Base-by-base conservation (phyloP, 2,329 filamentous ascomycete genomes). In the Cryoendolithus antarcticus region DNA sequence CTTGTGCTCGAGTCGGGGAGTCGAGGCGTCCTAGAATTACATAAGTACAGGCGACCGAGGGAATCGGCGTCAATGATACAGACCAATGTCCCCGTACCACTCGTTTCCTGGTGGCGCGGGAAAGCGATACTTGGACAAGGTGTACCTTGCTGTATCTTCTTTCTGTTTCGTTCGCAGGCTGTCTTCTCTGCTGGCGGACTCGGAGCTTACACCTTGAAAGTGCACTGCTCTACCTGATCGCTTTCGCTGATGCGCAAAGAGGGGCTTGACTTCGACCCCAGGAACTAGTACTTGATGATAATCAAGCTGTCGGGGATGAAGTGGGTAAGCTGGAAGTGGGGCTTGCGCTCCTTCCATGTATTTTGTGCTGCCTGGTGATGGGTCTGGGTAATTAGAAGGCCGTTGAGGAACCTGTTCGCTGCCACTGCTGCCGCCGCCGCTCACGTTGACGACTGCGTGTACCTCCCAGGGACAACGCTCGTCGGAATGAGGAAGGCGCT, bases 101-200 rank as follows among this genome's bases (percentile, higher is more conserved):
- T 46, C 45, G 29, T 53, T 41, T n/a, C 46, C 46, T 29, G 55
- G 51, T 24, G 53, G 50, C 12, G 47, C 41, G 27, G 55, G 54
- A 40, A 56, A 58, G 28, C 52, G 49, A 35, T 51, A 51, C 12
- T 48, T 48, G 29, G 53, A 54, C 2, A 56, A 40, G 12, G 52
- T 50, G 24, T 43, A 48, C 7, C 43, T 50, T 21, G 53, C 53
- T 7, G 44, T 38, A 8, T 34, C 39, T 11, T 10, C 30, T 21
- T 29, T 28, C 27, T 29, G 31, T 8, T 30, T 28, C 27, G 11
- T 41, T 12, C 31, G 27, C 10, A 37, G 39, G 10, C 27, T 27
- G 24, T 34, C 32, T 38, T 40, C 38, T 33, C 34, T 40, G 34
- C 38, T 12, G 11, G 15, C 30, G 8, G 38, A 40, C 30, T 40